phyloP scores from a whole-genome alignment of 1,284 basidiomycete species.

The Pyrrhoderma noxium region DNA sequence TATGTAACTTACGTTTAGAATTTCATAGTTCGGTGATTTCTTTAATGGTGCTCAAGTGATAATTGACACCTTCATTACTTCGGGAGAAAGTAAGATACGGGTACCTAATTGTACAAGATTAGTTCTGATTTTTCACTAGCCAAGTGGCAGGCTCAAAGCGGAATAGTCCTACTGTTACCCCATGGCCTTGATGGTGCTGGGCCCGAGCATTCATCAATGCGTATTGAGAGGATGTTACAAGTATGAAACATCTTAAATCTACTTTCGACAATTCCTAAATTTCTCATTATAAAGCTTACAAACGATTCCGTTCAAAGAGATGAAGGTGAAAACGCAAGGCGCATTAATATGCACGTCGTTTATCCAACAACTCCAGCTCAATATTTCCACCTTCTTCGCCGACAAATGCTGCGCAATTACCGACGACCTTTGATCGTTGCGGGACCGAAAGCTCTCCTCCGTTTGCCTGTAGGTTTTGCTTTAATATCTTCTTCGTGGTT shows the following conservation, averaged over 20 bases:
- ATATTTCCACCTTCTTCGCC: slow-evolving; percentile 81
- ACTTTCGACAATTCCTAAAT: neutral
- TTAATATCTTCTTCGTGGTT: neutral
- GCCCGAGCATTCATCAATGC: slow-evolving; percentile 83
- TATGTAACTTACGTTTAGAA: slow-evolving; percentile 1
- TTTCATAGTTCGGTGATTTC: slow-evolving; percentile 75
- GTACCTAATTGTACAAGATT: neutral
- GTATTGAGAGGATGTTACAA: slow-evolving; percentile 83
- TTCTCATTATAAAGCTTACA: slow-evolving; percentile 46
- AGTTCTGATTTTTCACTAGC: slow-evolving; percentile 37
- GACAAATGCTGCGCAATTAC: slow-evolving; percentile 79
- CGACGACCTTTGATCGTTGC: slow-evolving; percentile 80
- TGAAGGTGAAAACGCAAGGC: slow-evolving; percentile 30
- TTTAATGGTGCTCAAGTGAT: slow-evolving; percentile 85
- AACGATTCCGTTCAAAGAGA: slow-evolving; percentile 54
- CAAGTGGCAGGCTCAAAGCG: slow-evolving; percentile 92
- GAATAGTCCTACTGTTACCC: slow-evolving; percentile 77
- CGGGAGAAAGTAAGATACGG: slow-evolving; percentile 63
- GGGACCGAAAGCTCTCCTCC: slow-evolving; percentile 75
- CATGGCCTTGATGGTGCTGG: slow-evolving; percentile 87
- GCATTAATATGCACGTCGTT: slow-evolving; percentile 75
- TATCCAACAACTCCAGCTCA: slow-evolving; percentile 86
- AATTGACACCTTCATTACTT: slow-evolving; percentile 82
- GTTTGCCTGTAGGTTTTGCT: slow-evolving; percentile 56
- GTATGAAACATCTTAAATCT: slow-evolving; percentile 30